Evolutionary conservation across 2,329 filamentous ascomycete genomes (phyloP).

Genomic region (Elsinoe australis): DNA sequence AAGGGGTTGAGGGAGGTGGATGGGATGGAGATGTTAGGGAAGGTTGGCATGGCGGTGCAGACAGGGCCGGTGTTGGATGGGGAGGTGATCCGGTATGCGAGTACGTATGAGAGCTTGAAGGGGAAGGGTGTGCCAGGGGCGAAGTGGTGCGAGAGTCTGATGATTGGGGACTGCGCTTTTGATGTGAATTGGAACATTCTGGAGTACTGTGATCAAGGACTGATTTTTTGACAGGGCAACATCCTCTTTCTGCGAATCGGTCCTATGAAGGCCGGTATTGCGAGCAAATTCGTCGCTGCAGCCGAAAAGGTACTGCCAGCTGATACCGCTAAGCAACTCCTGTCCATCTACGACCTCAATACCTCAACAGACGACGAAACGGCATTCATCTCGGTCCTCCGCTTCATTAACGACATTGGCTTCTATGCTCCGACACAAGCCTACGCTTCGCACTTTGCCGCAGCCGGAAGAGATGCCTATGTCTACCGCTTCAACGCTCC

Average conservation of each 20-base stretch:
- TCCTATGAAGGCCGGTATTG: constrained; percentile 26
- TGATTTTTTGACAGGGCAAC: constrained; percentile 19
- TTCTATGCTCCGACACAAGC: constrained; percentile 40
- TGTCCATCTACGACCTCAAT: constrained; percentile 37
- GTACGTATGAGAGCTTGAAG: constrained; percentile 19
- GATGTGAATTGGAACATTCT: constrained; percentile 28
- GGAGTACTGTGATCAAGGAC: not conserved
- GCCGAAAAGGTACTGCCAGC: not conserved
- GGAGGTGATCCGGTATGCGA: constrained; percentile 31
- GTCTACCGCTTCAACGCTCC: constrained; percentile 43
- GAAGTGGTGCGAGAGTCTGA: constrained; percentile 39
- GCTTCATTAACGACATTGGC: constrained; percentile 40
- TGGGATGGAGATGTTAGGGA: constrained; percentile 9
- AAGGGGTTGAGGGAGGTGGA: constrained; percentile 29
- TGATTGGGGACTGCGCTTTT: constrained; percentile 43
- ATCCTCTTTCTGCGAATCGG: constrained; percentile 22
- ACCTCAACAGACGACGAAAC: constrained; percentile 31
- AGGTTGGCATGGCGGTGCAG: constrained; percentile 23
- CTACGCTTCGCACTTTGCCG: constrained; percentile 29
- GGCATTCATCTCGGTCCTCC: constrained; percentile 37
- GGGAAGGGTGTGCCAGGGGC: constrained; percentile 15
- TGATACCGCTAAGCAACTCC: constrained; percentile 24
- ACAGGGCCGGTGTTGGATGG: constrained; percentile 38
- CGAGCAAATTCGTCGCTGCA: constrained; percentile 28
- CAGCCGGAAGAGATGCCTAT: constrained; percentile 23